phyloP scores from a whole-genome alignment of 2,329 filamentous ascomycete species.

The Zymoseptoria pseudotritici region DNA sequence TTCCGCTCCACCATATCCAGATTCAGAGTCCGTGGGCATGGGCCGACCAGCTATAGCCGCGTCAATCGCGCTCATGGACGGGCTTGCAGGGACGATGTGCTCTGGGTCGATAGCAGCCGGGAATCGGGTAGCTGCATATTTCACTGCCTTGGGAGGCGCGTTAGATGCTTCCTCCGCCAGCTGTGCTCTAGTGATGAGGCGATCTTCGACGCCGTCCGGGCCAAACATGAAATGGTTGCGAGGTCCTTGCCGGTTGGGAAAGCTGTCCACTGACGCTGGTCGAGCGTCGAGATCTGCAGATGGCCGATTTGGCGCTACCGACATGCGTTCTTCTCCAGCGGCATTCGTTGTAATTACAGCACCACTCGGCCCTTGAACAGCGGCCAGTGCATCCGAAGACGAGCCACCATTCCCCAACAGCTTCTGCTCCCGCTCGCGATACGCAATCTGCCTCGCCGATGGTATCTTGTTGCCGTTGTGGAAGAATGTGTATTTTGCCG shows the following conservation, averaged over 20 bases:
- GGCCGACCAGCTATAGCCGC: constrained; percentile 74
- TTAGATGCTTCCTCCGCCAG: constrained; percentile 62
- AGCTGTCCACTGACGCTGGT: constrained; percentile 68
- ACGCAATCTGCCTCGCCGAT: constrained; percentile 52
- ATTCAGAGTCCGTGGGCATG: constrained; percentile 54
- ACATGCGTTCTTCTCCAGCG: constrained; percentile 17
- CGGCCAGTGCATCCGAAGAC: constrained; percentile 30
- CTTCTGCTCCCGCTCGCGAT: constrained; percentile 49
- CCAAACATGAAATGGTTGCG: constrained; percentile 84
- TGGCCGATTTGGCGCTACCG: constrained; percentile 34
- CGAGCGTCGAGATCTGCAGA: constrained; percentile 58
- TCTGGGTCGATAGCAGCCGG: constrained; percentile 23
- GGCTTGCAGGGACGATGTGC: constrained; percentile 57
- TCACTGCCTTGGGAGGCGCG: constrained; percentile 67
- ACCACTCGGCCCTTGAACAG: background rate
- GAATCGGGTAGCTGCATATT: constrained; percentile 78
- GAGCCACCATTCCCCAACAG: constrained; percentile 45
- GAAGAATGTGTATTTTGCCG: constrained; percentile 81
- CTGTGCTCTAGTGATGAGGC: constrained; percentile 54
- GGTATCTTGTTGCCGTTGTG: constrained; percentile 81
- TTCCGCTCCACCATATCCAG: constrained; percentile 57
- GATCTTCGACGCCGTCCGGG: constrained; percentile 56
- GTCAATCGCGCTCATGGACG: constrained; percentile 74
- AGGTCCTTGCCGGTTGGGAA: constrained; percentile 54
- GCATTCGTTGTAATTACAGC: constrained; percentile 17